These are phyloP conservation scores for Gloeophyllum trabeum DNA, from an alignment of 768 basidiomycete species.

Conservation along the genomic window DNA sequence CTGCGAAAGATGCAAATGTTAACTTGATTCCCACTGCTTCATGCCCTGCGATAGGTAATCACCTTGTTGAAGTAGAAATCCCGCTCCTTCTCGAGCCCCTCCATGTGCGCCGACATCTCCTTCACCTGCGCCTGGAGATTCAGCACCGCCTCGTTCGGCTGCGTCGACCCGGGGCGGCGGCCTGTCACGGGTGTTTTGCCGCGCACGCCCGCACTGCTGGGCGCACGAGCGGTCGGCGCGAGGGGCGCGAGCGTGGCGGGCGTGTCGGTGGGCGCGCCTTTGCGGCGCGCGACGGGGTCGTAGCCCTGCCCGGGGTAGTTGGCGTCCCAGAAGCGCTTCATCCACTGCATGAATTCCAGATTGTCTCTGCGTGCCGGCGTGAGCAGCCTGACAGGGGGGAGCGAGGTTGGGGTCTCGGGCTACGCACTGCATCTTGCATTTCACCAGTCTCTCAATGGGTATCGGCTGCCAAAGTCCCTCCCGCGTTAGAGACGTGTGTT, in stretches of 20 bases:
- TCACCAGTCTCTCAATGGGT: constrained; percentile 85
- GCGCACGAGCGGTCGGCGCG: constrained; percentile 26
- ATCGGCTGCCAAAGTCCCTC: constrained; percentile 56
- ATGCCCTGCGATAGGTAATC: no score
- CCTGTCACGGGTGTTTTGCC: constrained; percentile 68
- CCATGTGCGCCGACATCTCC: constrained; percentile 73
- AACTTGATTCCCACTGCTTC: constrained; percentile 3
- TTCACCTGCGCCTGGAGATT: constrained; percentile 66
- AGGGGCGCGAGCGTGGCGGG: constrained; percentile 75
- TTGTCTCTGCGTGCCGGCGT: constrained; percentile 57
- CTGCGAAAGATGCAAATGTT: constrained; percentile 30
- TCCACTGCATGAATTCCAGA: constrained; percentile 97
- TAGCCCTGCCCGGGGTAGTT: constrained; percentile 85
- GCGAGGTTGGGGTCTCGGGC: constrained; percentile 5
- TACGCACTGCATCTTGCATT: constrained; percentile 98
- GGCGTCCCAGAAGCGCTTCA: constrained; percentile 90
- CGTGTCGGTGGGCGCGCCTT: constrained; percentile 63
- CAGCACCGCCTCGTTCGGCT: constrained; percentile 56
- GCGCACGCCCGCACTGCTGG: constrained; percentile 25
- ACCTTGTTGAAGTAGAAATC: constrained; percentile 99
- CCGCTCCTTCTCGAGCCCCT: constrained; percentile 91
- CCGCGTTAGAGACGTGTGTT: constrained; percentile 4
- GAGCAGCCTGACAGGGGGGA: constrained; percentile 3
- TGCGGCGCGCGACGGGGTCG: constrained; percentile 73
- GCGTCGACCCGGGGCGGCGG: constrained; percentile 53